Evolutionary conservation across 257 asterid genomes (phyloP).

Genomic region (Cinchona pubescens): DNA sequence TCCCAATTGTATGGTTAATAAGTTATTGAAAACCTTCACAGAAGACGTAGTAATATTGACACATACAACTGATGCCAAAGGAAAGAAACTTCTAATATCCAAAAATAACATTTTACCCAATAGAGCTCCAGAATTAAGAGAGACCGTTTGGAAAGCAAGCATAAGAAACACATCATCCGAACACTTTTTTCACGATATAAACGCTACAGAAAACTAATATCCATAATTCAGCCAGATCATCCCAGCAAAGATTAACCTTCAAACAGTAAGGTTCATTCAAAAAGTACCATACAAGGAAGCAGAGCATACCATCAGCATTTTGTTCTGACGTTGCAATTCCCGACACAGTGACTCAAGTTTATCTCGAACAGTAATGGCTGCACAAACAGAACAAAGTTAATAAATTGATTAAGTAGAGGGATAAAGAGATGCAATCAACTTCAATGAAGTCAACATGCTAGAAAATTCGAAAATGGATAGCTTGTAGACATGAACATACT

Average conservation of each 20-base stretch:
- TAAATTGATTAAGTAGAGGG: conserved; percentile 20
- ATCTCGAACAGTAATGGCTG: conserved; percentile 89
- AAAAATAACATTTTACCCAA: background rate
- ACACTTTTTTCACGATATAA: background rate
- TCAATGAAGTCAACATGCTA: background rate
- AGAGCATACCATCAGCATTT: conserved; percentile 65
- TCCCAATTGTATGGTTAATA: background rate
- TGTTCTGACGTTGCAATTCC: conserved; percentile 97
- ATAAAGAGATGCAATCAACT: background rate
- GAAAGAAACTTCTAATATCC: background rate
- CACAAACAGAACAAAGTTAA: conserved; percentile 32
- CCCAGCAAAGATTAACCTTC: background rate
- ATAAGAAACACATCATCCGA: too few relatives aligned
- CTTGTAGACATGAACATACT: too few relatives aligned
- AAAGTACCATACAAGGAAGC: conserved; percentile 16
- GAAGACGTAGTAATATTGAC: background rate
- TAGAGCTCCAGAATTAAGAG: conserved; percentile 1
- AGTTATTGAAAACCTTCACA: background rate
- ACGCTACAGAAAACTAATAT: background rate
- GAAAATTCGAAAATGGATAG: background rate
- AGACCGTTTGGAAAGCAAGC: background rate
- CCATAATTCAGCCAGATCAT: background rate
- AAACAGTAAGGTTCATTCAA: background rate
- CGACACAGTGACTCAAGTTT: conserved; percentile 95
- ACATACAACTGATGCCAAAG: background rate